Conservation (phyloP, 179 eudicot genomes). For the Pouteria campechiana region DNA sequence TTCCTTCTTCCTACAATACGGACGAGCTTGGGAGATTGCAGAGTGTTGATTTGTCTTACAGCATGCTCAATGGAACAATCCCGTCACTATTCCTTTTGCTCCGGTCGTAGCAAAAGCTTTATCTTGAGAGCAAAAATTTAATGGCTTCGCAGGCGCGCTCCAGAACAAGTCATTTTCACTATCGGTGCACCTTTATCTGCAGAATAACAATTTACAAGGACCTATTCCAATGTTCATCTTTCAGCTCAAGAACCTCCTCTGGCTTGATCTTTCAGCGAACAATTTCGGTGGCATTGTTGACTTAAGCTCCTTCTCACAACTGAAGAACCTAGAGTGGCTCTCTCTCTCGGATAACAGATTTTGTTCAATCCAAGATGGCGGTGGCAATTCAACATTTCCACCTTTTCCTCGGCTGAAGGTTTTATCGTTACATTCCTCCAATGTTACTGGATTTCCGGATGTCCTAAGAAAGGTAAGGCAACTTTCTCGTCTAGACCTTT, state of each 20-base stretch:
- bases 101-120: neutral
- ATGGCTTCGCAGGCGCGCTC: neutral
- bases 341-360: too few species aligned
- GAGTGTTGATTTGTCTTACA: neutral
- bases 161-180: neutral
- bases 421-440: too few species aligned
- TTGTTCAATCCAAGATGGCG: too few species aligned
- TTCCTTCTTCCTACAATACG: neutral
- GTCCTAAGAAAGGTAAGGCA: too few species aligned
- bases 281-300: neutral
- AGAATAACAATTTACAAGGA: slow-evolving; percentile 6
- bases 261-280: neutral
- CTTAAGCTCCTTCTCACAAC: too few species aligned
- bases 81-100: slow-evolving; percentile 1
- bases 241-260: neutral
- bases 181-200: neutral
- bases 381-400: too few species aligned
- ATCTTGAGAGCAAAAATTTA: neutral
- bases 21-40: neutral
- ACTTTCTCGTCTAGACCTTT: slow-evolving; percentile 40
- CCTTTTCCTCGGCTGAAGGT: too few species aligned
- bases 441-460: too few species aligned
- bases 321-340: too few species aligned
- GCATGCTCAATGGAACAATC: neutral
- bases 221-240: slow-evolving; percentile 11